Conservation (phyloP, 2,329 filamentous ascomycete genomes). For the Colletotrichum sp. region DNA sequence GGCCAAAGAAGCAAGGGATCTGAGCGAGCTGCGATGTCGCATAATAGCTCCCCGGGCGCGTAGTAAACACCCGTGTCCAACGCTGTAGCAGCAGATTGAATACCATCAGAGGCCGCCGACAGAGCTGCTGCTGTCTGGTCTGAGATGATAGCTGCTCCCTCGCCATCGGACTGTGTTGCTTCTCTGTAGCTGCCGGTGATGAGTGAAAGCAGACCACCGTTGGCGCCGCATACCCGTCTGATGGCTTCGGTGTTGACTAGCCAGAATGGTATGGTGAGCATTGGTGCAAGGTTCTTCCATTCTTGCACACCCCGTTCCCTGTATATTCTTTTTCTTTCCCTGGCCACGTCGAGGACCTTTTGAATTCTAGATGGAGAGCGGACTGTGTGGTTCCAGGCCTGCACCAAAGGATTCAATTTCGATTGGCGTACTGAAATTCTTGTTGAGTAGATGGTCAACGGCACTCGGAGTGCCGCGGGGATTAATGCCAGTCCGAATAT, state of each 20-base stretch:
- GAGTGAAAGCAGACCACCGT: constrained; percentile 36
- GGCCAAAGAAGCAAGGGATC: constrained; percentile 59
- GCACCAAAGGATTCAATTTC: constrained; percentile 32
- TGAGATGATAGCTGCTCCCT: neutral
- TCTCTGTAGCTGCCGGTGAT: neutral
- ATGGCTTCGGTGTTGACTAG: constrained; percentile 55
- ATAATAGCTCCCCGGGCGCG: constrained; percentile 61
- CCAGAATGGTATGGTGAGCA: constrained; percentile 53
- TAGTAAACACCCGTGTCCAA: constrained; percentile 38
- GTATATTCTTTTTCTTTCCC: constrained; percentile 31
- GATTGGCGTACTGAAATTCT: neutral
- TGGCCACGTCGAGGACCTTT: neutral
- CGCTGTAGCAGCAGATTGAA: constrained; percentile 33
- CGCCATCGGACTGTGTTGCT: neutral
- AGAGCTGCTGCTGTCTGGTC: neutral
- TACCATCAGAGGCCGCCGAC: constrained; percentile 22
- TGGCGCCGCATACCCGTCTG: constrained; percentile 49
- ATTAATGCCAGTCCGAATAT: constrained; percentile 40
- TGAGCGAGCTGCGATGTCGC: constrained; percentile 50
- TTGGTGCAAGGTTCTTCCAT: constrained; percentile 48
- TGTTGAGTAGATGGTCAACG: constrained; percentile 46
- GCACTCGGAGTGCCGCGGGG: constrained; percentile 50
- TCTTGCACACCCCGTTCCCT: constrained; percentile 46
- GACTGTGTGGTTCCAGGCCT: constrained; percentile 28
- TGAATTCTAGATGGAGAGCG: neutral